phyloP scores from a whole-genome alignment of 805 yeast species.

The Tetrapisispora taiwanensis region DNA sequence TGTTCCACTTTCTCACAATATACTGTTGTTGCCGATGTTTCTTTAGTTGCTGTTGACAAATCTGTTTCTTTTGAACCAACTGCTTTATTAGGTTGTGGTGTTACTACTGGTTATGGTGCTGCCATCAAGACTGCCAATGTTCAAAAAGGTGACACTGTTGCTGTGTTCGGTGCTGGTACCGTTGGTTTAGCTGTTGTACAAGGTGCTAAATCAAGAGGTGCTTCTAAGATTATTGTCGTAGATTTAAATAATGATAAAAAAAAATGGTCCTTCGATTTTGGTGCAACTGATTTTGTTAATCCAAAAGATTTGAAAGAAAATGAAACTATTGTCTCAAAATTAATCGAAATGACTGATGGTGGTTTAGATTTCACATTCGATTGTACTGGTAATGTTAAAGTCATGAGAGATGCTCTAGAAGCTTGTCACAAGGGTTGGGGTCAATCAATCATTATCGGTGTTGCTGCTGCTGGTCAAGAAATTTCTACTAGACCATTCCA shows the following conservation, averaged over 20 bases:
- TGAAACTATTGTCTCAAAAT: constrained; percentile 65
- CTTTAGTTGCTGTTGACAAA: constrained; percentile 84
- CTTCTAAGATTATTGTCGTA: constrained; percentile 70
- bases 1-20: constrained; percentile 95
- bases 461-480: constrained; percentile 97
- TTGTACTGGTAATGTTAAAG: constrained; percentile 92
- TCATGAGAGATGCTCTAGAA: constrained; percentile 94
- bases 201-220: constrained; percentile 81
- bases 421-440: constrained; percentile 99
- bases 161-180: constrained; percentile 96
- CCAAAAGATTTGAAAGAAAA: constrained; percentile 70
- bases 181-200: constrained; percentile 94
- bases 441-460: constrained; percentile 88
- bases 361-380: constrained; percentile 95
- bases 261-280: constrained; percentile 79
- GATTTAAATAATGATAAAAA: constrained; percentile 80
- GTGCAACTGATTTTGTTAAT: constrained; percentile 92
- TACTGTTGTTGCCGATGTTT: constrained; percentile 95
- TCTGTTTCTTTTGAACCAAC: constrained; percentile 77
- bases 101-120: constrained; percentile 97
- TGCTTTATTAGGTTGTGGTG: constrained; percentile 95
- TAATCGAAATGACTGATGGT: constrained; percentile 88
- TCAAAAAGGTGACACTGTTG: constrained; percentile 84
- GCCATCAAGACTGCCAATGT: constrained; percentile 86
- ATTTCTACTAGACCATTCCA: constrained; percentile 97